phyloP scores from a whole-genome alignment of 441 rosid species.

The Dalechampia spathulata region DNA sequence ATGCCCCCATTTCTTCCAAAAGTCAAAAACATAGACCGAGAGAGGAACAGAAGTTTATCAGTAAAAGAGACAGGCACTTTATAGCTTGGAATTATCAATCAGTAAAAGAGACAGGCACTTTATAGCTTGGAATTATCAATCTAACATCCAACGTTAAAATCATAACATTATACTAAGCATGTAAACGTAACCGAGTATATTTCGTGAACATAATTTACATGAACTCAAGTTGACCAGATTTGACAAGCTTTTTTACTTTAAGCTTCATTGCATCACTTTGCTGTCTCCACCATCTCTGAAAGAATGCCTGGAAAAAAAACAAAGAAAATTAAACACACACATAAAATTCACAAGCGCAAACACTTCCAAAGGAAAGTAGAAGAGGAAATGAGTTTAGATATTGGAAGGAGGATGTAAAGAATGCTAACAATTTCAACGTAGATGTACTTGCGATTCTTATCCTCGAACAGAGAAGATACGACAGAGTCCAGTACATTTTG shows the following conservation, averaged over 20 bases:
- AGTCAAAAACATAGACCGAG: not conserved
- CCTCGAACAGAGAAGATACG: conserved; percentile 58
- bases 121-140: too few relatives aligned
- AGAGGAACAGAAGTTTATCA: not conserved
- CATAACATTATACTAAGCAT: not conserved
- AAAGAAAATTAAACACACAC: not conserved
- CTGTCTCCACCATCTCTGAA: conserved; percentile 93
- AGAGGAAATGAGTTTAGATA: too few relatives aligned
- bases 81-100: too few relatives aligned
- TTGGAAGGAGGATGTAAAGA: not conserved
- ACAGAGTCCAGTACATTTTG: conserved; percentile 79
- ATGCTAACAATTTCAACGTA: conserved; percentile 55
- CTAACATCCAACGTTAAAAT: too few relatives aligned
- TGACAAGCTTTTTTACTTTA: conserved; percentile 51
- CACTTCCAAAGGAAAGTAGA: not conserved
- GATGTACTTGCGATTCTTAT: conserved; percentile 65
- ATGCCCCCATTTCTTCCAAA: conserved; percentile 79
- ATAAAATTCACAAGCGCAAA: not conserved
- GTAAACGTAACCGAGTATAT: not conserved
- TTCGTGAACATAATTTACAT: conserved; percentile 34
- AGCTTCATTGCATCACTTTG: conserved; percentile 61
- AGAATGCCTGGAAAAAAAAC: conserved; percentile 65
- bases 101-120: too few relatives aligned
- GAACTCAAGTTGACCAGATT: conserved; percentile 87
- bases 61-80: too few relatives aligned